A percentile compares a stretch with the other conserved stretches of the same genome.
phyloP scores from a whole-genome alignment of 2,329 filamentous ascomycete genomes.

The Capronia epimyces region DNA sequence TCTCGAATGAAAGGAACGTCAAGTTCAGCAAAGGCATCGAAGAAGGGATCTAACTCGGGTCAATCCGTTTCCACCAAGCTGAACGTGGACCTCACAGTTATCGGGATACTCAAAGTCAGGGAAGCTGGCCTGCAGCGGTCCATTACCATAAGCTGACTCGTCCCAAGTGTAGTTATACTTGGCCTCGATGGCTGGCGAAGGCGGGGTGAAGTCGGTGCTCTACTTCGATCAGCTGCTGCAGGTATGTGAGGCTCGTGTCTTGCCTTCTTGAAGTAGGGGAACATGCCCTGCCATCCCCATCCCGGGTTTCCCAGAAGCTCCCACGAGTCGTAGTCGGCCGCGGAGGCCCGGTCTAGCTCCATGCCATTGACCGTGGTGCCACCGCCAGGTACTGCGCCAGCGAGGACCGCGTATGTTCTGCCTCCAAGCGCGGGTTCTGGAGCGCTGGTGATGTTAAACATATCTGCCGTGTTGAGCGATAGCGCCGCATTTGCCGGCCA shows the following conservation, averaged over 20 bases:
- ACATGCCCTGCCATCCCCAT: conserved; percentile 40
- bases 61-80: neutral
- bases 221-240: conserved; percentile 13
- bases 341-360: conserved; percentile 22
- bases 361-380: conserved; percentile 38
- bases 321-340: conserved; percentile 41
- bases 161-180: conserved; percentile 40
- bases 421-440: conserved; percentile 31
- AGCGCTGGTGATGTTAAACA: conserved; percentile 33
- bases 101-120: conserved; percentile 32
- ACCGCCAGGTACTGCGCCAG: conserved; percentile 38
- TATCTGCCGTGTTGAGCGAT: conserved; percentile 26
- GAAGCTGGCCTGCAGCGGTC: conserved; percentile 47
- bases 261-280: conserved; percentile 46
- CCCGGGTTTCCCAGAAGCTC: conserved; percentile 39
- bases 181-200: conserved; percentile 32
- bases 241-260: neutral
- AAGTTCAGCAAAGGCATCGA: conserved; percentile 36
- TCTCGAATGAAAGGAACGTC: conserved; percentile 37
- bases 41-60: conserved; percentile 29
- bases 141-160: conserved; percentile 39
- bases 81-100: conserved; percentile 7
- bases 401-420: conserved; percentile 30
- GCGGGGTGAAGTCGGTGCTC: conserved; percentile 39
- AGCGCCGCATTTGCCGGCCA: conserved; percentile 14